Conservation (phyloP, 2,329 filamentous ascomycete species). For the Stagonosporopsis tanaceti region DNA sequence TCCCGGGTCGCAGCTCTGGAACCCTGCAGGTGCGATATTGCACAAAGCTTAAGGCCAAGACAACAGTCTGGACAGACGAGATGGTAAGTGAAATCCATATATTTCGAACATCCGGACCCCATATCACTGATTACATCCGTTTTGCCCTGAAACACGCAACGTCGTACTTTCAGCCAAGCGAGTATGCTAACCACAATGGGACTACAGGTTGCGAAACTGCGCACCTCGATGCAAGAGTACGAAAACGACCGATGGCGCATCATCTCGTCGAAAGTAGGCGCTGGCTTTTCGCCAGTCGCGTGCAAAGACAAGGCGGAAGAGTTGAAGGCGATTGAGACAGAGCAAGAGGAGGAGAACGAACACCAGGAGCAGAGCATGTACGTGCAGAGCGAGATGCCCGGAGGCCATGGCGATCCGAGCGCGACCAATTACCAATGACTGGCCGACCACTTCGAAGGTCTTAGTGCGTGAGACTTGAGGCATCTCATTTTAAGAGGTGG, state of each 20-base stretch:
- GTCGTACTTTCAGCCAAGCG: constrained; percentile 41
- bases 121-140: constrained; percentile 5
- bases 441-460: constrained; percentile 32
- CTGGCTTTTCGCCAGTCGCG: constrained; percentile 84
- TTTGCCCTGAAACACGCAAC: constrained; percentile 45
- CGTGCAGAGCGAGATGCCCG: constrained; percentile 41
- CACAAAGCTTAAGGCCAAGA: constrained; percentile 93
- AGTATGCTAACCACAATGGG: constrained; percentile 46
- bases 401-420: constrained; percentile 42
- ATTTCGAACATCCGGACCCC: constrained; percentile 9
- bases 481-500: constrained; percentile 8
- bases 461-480: constrained; percentile 13
- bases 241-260: constrained; percentile 94
- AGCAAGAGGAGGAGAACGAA: constrained; percentile 34
- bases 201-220: constrained; percentile 77
- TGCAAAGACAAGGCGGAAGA: constrained; percentile 82
- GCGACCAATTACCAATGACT: constrained; percentile 46
- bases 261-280: constrained; percentile 88
- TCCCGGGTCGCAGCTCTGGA: constrained; percentile 87
- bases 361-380: constrained; percentile 40
- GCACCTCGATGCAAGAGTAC: constrained; percentile 80
- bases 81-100: constrained; percentile 68
- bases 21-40: constrained; percentile 94
- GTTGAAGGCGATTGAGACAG: constrained; percentile 53
- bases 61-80: constrained; percentile 91